phyloP scores from a whole-genome alignment of 352 stramenopile species.

The Phytophthora meadii region DNA sequence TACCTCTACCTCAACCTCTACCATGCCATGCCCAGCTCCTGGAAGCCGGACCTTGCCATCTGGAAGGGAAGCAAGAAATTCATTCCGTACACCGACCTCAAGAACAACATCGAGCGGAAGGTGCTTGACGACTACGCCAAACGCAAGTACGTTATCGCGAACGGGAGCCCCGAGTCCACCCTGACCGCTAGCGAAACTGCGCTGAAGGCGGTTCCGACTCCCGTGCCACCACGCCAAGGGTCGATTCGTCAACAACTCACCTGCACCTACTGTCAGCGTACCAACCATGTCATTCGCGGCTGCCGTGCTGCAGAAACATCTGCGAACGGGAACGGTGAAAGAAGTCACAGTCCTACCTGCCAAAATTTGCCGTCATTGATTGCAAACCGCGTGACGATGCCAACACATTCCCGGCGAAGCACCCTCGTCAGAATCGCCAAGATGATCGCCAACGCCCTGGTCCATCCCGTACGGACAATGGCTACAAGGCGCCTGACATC shows the following conservation, averaged over 20 bases:
- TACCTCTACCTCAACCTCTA: conserved; percentile 14
- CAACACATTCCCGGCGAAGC: neutral
- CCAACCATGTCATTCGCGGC: conserved; percentile 15
- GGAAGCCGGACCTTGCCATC: conserved; percentile 12
- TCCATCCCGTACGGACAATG: neutral
- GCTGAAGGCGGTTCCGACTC: neutral
- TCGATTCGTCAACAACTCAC: neutral
- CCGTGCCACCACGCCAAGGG: too few relatives aligned
- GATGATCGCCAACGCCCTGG: neutral
- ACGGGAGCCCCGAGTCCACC: conserved; percentile 8
- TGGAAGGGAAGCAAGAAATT: conserved; percentile 20
- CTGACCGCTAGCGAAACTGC: conserved; percentile 2
- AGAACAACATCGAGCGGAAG: conserved; percentile 25
- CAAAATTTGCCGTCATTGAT: conserved; percentile 15
- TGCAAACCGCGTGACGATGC: neutral
- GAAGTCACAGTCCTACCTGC: conserved; percentile 12
- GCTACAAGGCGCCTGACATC: neutral
- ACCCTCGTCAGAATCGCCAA: neutral
- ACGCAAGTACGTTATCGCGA: neutral
- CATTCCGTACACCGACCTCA: conserved; percentile 19
- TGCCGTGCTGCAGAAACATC: conserved; percentile 22
- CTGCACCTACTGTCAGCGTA: neutral
- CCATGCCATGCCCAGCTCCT: conserved; percentile 16
- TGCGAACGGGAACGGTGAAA: conserved; percentile 13
- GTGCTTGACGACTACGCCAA: neutral